Evolutionary conservation across 2,329 filamentous ascomycete species (phyloP).

Genomic region (Pseudocercospora vitis): DNA sequence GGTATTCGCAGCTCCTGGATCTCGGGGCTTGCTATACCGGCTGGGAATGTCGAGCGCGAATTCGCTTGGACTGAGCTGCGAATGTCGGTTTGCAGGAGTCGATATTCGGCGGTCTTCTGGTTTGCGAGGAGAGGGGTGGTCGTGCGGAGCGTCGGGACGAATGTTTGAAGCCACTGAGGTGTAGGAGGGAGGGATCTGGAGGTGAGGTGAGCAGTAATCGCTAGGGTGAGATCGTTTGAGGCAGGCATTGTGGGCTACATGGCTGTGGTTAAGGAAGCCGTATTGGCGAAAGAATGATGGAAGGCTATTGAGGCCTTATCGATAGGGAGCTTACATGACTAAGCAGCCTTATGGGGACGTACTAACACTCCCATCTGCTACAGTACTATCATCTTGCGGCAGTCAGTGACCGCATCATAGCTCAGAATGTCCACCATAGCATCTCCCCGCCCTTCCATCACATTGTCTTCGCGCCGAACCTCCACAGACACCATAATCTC

Average conservation of each 20-base stretch:
- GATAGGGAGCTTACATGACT: too few species aligned
- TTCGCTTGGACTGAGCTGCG: conserved; percentile 55
- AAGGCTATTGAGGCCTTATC: too few species aligned
- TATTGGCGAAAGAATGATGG: too few species aligned
- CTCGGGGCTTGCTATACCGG: conserved; percentile 54
- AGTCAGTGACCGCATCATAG: too few species aligned
- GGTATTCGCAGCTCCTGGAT: conserved; percentile 58
- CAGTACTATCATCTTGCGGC: too few species aligned
- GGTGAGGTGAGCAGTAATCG: conserved; percentile 19
- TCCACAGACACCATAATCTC: conserved; percentile 59
- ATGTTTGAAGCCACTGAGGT: conserved; percentile 62
- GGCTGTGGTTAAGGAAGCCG: background rate
- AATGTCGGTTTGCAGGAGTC: conserved; percentile 76
- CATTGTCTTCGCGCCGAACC: conserved; percentile 67
- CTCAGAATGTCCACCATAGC: conserved; percentile 62
- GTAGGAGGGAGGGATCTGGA: conserved; percentile 52
- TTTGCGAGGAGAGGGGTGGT: conserved; percentile 67
- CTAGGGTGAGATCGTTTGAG: conserved; percentile 1
- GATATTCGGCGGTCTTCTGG: conserved; percentile 75
- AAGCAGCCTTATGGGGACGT: too few species aligned
- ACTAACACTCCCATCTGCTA: too few species aligned
- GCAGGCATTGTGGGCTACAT: conserved; percentile 13
- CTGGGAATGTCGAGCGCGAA: conserved; percentile 56
- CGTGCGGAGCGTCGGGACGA: conserved; percentile 58
- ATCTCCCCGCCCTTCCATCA: conserved; percentile 61